phyloP scores from a whole-genome alignment of 768 basidiomycete genomes.

The Cystobasidiopsis lactophilus region DNA sequence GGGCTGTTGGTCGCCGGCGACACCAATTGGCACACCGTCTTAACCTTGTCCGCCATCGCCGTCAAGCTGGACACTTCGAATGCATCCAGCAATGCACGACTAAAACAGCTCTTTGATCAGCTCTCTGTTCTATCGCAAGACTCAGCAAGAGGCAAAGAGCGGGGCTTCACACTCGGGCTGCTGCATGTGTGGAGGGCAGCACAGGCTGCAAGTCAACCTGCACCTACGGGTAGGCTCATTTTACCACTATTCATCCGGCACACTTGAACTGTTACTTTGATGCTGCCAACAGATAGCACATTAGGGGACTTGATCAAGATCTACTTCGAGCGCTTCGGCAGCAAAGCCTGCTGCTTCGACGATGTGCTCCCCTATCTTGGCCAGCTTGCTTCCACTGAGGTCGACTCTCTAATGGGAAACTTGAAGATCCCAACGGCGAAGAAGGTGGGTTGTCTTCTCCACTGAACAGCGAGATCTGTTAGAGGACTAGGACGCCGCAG shows the following conservation, averaged over 20 bases:
- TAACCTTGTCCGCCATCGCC: constrained; percentile 11
- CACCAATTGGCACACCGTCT: constrained; percentile 21
- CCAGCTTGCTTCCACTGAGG: constrained; percentile 28
- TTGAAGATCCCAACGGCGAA: no score
- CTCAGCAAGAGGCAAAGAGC: constrained; percentile 36
- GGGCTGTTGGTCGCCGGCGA: constrained; percentile 7
- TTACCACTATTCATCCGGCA: no score
- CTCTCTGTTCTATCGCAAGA: constrained; percentile 7
- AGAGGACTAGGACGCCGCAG: no score
- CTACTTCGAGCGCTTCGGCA: constrained; percentile 51
- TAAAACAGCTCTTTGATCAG: no score
- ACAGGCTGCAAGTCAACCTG: no score
- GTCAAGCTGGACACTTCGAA: constrained; percentile 1
- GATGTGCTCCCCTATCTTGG: constrained; percentile 49
- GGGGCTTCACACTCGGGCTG: constrained; percentile 49
- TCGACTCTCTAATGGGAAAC: constrained; percentile 31
- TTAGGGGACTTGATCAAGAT: constrained; percentile 32
- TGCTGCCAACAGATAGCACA: constrained; percentile 14
- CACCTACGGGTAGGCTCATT: no score
- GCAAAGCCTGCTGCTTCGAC: constrained; percentile 70
- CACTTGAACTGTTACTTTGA: no score
- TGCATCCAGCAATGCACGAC: not conserved
- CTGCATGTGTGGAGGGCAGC: constrained; percentile 41
- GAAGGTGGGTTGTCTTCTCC: no score
- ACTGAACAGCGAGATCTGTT: no score